Evolutionary conservation across 1,284 basidiomycete genomes (phyloP), one percentile per base, ranked within the genome.

Genomic region (Entoloma clypeatum): DNA sequence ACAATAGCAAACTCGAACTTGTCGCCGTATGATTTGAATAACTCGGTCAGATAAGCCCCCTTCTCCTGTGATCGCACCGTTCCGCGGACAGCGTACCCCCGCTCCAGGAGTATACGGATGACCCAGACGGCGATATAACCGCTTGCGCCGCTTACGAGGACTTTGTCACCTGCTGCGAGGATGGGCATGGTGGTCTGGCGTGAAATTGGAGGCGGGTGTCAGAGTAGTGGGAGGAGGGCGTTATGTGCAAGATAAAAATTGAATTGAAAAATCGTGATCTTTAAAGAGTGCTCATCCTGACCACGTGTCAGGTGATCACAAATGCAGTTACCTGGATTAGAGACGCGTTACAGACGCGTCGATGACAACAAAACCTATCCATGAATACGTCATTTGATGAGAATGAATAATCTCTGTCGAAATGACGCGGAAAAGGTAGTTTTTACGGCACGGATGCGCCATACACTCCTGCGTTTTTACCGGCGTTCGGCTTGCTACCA

Each of bases 1-100:
- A 77, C 72, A 18, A 76, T 45, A 7, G 65, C 64, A 10, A 69
- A 39, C 47, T 75, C 67, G 33, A 77, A 64, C 42, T 62, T 67
- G 34, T 70, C 67, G 1, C 60, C 64, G 43, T 68, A 68, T 0
- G 53, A 29, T 4, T 54, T 55, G 43, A 76, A 77, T 9, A 58
- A 33, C 5, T 67, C 58, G 41, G 60, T 57, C 34, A 77, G 52
- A 37, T 67, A 63, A 23, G 55, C 52, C 4, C 60, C 64, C 51
- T 72, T 71, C 3, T 53, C 54, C 9, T 49, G 50, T 0, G 68
- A 67, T 7, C 74, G 66, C 0, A 73, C 71, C 0, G 69, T 64
- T 7, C 64, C 57, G 41, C 68, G 57, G 28, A 68, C 66, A 3
- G 52, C 45, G 41, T 68, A 71, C 1, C 68, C 68, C 24, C 56